phyloP scores from a whole-genome alignment of 163 green algal species.

The Scenedesmus sp. region DNA sequence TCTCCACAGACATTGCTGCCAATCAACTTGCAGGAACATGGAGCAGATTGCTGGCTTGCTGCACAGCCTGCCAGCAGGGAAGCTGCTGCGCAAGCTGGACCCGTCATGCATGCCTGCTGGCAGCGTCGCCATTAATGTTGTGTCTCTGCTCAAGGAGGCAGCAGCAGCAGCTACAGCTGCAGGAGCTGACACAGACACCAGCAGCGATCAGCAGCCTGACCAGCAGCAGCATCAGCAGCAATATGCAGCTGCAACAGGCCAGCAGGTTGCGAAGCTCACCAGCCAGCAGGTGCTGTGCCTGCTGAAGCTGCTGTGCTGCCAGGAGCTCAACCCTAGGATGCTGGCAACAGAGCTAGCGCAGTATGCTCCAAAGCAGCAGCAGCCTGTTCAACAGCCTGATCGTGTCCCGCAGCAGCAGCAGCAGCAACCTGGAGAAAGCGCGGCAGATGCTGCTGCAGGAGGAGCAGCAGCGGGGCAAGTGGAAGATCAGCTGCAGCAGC shows the following conservation, averaged over 20 bases:
- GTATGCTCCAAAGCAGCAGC: not conserved
- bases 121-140: not conserved
- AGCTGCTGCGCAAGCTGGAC: not conserved
- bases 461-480: not conserved
- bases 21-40: not conserved
- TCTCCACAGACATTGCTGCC: not conserved
- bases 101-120: slow-evolving; percentile 1
- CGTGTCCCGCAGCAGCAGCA: not conserved
- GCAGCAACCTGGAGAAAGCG: not conserved
- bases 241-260: not conserved
- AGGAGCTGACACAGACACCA: not conserved
- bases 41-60: not conserved
- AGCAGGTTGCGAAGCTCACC: not conserved
- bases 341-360: not conserved
- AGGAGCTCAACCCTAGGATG: not conserved
- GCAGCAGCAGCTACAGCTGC: slow-evolving; percentile 5
- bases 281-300: not conserved
- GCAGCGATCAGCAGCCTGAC: not conserved
- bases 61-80: not conserved
- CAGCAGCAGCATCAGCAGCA: slow-evolving; percentile 34
- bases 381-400: not conserved
- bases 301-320: not conserved
- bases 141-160: not conserved
- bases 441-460: not conserved
- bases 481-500: not conserved